A percentile compares a stretch with the other conserved stretches of the same genome.
Evolutionary conservation across 2,329 filamentous ascomycete species (phyloP).

Genomic region (Nigrospora oryzae): DNA sequence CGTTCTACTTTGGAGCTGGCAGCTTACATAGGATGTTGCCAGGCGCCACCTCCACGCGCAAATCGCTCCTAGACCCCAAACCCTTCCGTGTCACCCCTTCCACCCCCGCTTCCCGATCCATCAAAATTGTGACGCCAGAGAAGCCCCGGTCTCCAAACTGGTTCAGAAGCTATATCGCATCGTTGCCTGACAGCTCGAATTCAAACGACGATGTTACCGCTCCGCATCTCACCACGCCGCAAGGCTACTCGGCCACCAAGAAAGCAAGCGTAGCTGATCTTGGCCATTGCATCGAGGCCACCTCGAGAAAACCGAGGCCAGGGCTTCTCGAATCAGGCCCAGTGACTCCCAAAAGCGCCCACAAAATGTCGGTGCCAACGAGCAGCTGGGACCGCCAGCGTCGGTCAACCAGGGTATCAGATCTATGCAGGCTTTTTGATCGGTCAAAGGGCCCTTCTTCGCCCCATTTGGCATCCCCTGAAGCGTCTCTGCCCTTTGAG

Average conservation of each 20-base stretch:
- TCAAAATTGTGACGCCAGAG: conserved; percentile 1
- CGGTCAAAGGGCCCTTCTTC: conserved; percentile 8
- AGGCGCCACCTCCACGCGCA: not conserved
- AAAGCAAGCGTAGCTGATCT: conserved; percentile 24
- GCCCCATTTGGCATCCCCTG: conserved; percentile 5
- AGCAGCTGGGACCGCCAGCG: too few species aligned
- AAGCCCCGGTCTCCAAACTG: not conserved
- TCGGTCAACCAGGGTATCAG: conserved; percentile 14
- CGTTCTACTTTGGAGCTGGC: too few species aligned
- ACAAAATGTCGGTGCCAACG: too few species aligned
- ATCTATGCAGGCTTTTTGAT: conserved; percentile 21
- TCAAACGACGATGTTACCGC: not conserved
- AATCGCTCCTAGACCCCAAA: conserved; percentile 1
- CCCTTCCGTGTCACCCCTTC: conserved; percentile 2
- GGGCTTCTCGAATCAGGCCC: not conserved
- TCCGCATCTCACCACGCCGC: too few species aligned
- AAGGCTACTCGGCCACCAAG: not conserved
- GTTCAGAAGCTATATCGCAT: not conserved
- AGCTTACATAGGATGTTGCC: too few species aligned
- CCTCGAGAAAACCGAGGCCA: conserved; percentile 1
- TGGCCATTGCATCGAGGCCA: conserved; percentile 22
- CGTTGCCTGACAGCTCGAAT: not conserved
- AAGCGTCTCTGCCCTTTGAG: not conserved
- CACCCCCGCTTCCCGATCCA: conserved; percentile 5
- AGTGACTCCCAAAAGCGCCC: too few species aligned